Evolutionary conservation across 2,329 filamentous ascomycete genomes (phyloP).

Genomic region (Ceratocystis smalleyi): DNA sequence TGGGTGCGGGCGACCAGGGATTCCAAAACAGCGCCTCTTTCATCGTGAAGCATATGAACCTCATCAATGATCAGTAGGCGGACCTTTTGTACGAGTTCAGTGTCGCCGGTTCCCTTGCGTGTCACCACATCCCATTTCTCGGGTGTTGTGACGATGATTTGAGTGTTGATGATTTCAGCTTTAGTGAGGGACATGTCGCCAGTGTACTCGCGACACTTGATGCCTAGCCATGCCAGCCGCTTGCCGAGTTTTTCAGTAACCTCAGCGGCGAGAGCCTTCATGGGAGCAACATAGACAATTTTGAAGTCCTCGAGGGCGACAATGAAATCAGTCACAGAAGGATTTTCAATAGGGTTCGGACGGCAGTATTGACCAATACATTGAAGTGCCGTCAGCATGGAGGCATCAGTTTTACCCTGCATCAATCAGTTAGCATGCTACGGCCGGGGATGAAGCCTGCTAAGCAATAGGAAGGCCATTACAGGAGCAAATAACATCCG

Average conservation of each 20-base stretch:
- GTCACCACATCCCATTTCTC: slow-evolving; percentile 99
- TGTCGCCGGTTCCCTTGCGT: slow-evolving; percentile 90
- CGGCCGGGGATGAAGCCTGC: background rate
- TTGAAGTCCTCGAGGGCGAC: slow-evolving; percentile 87
- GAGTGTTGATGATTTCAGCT: slow-evolving; percentile 83
- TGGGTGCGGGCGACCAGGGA: slow-evolving; percentile 90
- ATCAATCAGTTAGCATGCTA: background rate
- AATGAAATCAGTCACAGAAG: slow-evolving; percentile 58
- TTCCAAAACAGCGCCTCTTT: slow-evolving; percentile 88
- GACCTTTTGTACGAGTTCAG: slow-evolving; percentile 93
- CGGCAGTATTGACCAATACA: slow-evolving; percentile 71
- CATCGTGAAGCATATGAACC: slow-evolving; percentile 98
- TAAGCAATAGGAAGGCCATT: background rate
- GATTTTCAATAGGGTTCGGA: slow-evolving; percentile 64
- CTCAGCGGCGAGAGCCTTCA: slow-evolving; percentile 96
- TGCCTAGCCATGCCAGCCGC: slow-evolving; percentile 80
- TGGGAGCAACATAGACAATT: slow-evolving; percentile 94
- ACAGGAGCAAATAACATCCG: background rate
- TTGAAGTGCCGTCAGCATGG: slow-evolving; percentile 90
- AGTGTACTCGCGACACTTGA: slow-evolving; percentile 84
- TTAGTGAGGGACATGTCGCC: slow-evolving; percentile 99
- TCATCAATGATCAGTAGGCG: slow-evolving; percentile 93
- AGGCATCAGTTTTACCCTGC: slow-evolving; percentile 92
- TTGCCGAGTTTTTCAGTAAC: slow-evolving; percentile 89
- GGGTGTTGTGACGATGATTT: slow-evolving; percentile 95